A percentile compares a stretch with the other conserved stretches of the same genome.
These are phyloP conservation scores for Diaporthe humulicola DNA, from an alignment of 2,329 filamentous ascomycete genomes.

Conservation along the genomic window DNA sequence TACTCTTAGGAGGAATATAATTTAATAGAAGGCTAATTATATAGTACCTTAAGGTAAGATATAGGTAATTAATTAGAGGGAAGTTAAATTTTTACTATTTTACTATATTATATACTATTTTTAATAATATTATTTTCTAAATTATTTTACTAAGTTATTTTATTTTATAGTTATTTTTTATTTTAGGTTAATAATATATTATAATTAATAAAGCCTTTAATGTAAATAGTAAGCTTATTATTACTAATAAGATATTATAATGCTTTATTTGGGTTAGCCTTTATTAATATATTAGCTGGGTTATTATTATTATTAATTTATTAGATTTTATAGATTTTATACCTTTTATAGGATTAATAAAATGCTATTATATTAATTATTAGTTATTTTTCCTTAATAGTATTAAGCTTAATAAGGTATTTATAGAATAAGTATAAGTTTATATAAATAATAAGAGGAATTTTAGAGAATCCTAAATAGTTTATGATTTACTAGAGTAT, in stretches of 20 bases:
- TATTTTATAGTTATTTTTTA: background rate
- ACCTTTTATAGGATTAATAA: background rate
- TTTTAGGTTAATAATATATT: background rate
- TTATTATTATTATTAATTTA: slow-evolving; percentile 9
- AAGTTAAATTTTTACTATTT: background rate
- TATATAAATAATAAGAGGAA: background rate
- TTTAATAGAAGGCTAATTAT: background rate
- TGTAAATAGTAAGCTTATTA: background rate
- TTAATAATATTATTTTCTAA: background rate
- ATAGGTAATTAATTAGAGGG: background rate
- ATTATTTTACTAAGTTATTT: background rate
- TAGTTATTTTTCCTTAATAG: background rate
- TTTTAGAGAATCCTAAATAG: background rate
- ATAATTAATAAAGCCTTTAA: background rate
- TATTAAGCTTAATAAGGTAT: background rate
- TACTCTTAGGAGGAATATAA: background rate
- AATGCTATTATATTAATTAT: slow-evolving; percentile 11
- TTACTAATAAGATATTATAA: background rate
- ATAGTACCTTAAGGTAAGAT: background rate
- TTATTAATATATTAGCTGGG: background rate
- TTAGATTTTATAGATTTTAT: background rate
- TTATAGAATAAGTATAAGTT: background rate
- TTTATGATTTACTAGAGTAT: background rate
- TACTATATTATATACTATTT: background rate
- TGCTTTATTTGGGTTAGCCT: background rate